phyloP scores from a whole-genome alignment of 2,329 filamentous ascomycete species.

The Venturia pyrina region DNA sequence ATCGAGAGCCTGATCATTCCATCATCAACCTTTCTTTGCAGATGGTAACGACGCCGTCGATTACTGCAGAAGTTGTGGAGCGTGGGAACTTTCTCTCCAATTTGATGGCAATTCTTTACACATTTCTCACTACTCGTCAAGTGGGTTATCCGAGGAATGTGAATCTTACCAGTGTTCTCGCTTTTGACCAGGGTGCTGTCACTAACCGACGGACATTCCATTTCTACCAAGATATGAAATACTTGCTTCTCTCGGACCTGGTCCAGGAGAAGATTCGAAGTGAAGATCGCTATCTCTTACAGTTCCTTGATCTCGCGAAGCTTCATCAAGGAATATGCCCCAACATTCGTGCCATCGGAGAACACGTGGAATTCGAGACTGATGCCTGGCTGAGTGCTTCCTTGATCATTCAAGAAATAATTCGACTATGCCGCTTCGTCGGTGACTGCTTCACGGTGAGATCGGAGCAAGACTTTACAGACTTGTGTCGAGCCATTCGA shows the following conservation, averaged over 20 bases:
- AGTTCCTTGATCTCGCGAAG: slow-evolving; percentile 92
- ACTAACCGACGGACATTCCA: slow-evolving; percentile 95
- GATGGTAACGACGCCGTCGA: slow-evolving; percentile 92
- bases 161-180: slow-evolving; percentile 72
- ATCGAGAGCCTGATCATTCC: slow-evolving; percentile 92
- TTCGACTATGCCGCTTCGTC: slow-evolving; percentile 79
- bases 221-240: slow-evolving; percentile 91
- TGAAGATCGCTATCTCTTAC: slow-evolving; percentile 79
- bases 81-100: slow-evolving; percentile 93
- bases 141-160: slow-evolving; percentile 90
- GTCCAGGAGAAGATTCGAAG: slow-evolving; percentile 76
- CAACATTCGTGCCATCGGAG: slow-evolving; percentile 81
- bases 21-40: slow-evolving; percentile 97
- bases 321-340: slow-evolving; percentile 95
- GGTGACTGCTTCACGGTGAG: slow-evolving; percentile 73
- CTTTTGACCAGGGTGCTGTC: slow-evolving; percentile 88
- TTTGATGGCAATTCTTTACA: slow-evolving; percentile 91
- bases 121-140: slow-evolving; percentile 90
- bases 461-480: slow-evolving; percentile 51
- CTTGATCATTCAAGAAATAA: slow-evolving; percentile 88
- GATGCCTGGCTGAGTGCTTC: slow-evolving; percentile 97
- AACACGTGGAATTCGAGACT: slow-evolving; percentile 96
- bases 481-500: slow-evolving; percentile 61
- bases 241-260: slow-evolving; percentile 77
- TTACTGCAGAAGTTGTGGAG: slow-evolving; percentile 90